phyloP scores from a whole-genome alignment of 116 monocot genomes.

The Dioscorea cayenensis region DNA sequence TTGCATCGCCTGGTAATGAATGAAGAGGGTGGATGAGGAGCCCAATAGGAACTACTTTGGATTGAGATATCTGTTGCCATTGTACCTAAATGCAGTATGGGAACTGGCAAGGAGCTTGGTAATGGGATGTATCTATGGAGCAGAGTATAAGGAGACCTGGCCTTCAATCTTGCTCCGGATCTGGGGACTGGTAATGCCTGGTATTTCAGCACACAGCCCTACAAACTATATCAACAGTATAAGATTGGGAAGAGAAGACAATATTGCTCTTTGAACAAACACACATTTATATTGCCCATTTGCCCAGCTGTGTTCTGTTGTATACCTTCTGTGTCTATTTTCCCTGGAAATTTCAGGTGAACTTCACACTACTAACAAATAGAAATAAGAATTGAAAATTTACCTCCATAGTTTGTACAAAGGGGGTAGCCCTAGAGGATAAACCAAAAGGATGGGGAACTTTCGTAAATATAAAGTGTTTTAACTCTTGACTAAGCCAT shows the following conservation, averaged over 20 bases:
- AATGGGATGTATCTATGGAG: slow-evolving; percentile 17
- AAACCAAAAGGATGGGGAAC: too few species aligned
- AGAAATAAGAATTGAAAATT: too few species aligned
- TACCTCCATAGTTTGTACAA: too few species aligned
- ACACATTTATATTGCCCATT: too few species aligned
- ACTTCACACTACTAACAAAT: too few species aligned
- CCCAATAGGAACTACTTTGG: slow-evolving; percentile 55
- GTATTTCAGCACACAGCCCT: slow-evolving; percentile 46
- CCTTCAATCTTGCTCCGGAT: slow-evolving; percentile 19
- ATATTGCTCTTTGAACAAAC: not conserved
- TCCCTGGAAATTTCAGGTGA: too few species aligned
- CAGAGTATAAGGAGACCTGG: slow-evolving; percentile 41
- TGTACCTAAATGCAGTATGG: slow-evolving; percentile 35
- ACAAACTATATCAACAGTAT: slow-evolving; percentile 35
- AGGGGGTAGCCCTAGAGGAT: too few species aligned
- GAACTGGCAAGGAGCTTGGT: slow-evolving; percentile 31
- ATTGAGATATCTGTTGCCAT: slow-evolving; percentile 14
- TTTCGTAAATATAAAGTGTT: too few species aligned
- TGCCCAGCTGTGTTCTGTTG: too few species aligned
- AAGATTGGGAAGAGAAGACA: not conserved
- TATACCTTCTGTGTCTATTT: too few species aligned
- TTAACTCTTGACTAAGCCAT: too few species aligned
- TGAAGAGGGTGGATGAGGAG: slow-evolving; percentile 39
- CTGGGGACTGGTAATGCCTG: slow-evolving; percentile 37
- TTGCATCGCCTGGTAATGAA: not conserved